Percentiles rank a stretch among this genome's conserved stretches.
phyloP scores from a whole-genome alignment of 1,139 yeast species.

The Nakaseomyces delphensis region DNA sequence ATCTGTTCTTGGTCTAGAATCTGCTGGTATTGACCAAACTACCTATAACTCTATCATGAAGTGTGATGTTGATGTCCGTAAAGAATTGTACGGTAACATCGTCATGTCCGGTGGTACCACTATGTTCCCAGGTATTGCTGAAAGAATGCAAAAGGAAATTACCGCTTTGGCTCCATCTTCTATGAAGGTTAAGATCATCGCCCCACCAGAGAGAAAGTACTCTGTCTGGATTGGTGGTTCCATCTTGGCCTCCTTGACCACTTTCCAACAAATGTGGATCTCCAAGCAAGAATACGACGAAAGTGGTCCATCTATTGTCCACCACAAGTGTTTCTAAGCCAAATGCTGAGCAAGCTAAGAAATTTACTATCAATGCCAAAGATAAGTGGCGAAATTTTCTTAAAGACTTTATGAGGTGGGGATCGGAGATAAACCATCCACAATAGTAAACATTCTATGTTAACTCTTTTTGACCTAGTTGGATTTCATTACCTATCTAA shows the following conservation, averaged over 20 bases:
- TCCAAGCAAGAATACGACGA: conserved; percentile 99
- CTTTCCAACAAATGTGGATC: conserved; percentile 99
- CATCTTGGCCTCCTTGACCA: conserved; percentile 93
- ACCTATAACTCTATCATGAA: conserved; percentile 98
- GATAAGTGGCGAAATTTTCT: conserved; percentile 3
- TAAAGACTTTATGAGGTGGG: conserved; percentile 3
- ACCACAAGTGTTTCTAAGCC: conserved; percentile 97
- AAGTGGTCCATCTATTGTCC: conserved; percentile 99
- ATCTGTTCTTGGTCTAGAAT: conserved; percentile 92
- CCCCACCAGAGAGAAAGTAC: conserved; percentile 99
- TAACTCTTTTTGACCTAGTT: conserved; percentile 1
- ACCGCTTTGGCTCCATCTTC: conserved; percentile 99
- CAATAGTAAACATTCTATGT: not conserved
- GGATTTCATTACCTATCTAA: not conserved
- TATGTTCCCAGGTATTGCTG: conserved; percentile 99
- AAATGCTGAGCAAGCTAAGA: conserved; percentile 3
- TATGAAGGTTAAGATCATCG: conserved; percentile 98
- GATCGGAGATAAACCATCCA: not conserved
- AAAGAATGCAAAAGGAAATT: conserved; percentile 99
- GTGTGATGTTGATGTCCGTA: conserved; percentile 99
- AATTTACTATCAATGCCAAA: conserved; percentile 2
- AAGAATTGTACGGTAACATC: conserved; percentile 97
- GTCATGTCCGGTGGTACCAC: conserved; percentile 99
- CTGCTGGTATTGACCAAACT: conserved; percentile 99
- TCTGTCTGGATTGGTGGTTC: conserved; percentile 99